Evolutionary conservation across 2,329 filamentous ascomycete species (phyloP).

Genomic region (Fusarium nygamai): DNA sequence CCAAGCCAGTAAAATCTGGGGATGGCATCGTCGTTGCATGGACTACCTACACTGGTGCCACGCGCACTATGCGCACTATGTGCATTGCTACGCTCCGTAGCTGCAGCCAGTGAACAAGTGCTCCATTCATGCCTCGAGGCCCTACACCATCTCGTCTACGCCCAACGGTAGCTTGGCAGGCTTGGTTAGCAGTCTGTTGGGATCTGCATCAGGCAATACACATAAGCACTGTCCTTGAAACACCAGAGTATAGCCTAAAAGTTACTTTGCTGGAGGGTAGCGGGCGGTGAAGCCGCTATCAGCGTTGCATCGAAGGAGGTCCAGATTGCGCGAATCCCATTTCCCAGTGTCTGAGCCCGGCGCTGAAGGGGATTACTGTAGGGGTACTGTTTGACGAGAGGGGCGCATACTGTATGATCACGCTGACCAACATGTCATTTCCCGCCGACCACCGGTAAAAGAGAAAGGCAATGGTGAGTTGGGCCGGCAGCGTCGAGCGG

Average conservation of each 20-base stretch:
- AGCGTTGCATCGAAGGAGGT: conserved; percentile 29
- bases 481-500: conserved; percentile 10
- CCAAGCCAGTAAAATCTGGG: conserved; percentile 37
- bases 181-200: conserved; percentile 33
- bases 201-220: conserved; percentile 38
- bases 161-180: conserved; percentile 26
- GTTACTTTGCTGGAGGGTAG: conserved; percentile 35
- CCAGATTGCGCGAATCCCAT: conserved; percentile 35
- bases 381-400: conserved; percentile 10
- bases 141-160: conserved; percentile 36
- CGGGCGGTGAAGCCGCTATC: conserved; percentile 40
- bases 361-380: not conserved
- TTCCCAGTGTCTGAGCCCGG: conserved; percentile 26
- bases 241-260: not conserved
- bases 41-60: conserved; percentile 40
- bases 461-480: not conserved
- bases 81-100: conserved; percentile 18
- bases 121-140: conserved; percentile 38
- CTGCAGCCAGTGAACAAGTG: conserved; percentile 18
- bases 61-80: conserved; percentile 38
- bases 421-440: conserved; percentile 43
- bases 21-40: conserved; percentile 23
- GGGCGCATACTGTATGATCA: conserved; percentile 39
- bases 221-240: conserved; percentile 16
- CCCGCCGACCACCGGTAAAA: conserved; percentile 30